Evolutionary conservation across 371 early-diverging fungal species (phyloP), one percentile per base, ranked within the genome.

Genomic region (Mucor sp.): DNA sequence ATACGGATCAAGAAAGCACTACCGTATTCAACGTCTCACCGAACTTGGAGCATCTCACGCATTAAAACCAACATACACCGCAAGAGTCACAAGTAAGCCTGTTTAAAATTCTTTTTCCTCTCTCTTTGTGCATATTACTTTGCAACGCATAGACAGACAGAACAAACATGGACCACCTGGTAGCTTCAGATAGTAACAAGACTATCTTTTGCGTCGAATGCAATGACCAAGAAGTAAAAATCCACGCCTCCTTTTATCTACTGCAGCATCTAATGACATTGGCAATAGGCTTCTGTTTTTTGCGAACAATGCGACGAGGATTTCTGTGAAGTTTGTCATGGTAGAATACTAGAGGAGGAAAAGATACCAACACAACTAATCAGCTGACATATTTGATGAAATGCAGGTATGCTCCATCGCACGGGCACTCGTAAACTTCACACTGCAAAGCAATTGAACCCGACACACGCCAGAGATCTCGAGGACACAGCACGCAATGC

Each of bases 271-370:
- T 44, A 2, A 23, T 17, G 19, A 3, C 48, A 2, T 35, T 47
- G 25, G 60, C 7, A 7, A 7, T 67, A 89, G 72, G 87, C 94
- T 0, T 81, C 84, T 6, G 78, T 89, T 35, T 88, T 84, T 69
- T 95, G 95, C 78, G 89, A 90, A 59, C 89, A 91, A 69, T 95
- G 95, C 66, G 83, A 82, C 62, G 95, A 95, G 69, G 89, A 89
- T 70, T 98, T 92, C 87, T 97, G 98, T 73, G 93, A 94, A 75
- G 96, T 97, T 33, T 96, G 98, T 76, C 92, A 86, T 71, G 84
- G 83, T 77, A 60, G 65, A 33, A 23, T 28, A 28, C 32, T 30
- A n/a, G n/a, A 30, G 4, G 37, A 17, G 55, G n/a, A 57, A 33
- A 14, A 58, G 6, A 32, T 23, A 7, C 7, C 7, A 30, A 56